Conservation (phyloP, 2,329 filamentous ascomycete species). For the Lithohypha guttulata region DNA sequence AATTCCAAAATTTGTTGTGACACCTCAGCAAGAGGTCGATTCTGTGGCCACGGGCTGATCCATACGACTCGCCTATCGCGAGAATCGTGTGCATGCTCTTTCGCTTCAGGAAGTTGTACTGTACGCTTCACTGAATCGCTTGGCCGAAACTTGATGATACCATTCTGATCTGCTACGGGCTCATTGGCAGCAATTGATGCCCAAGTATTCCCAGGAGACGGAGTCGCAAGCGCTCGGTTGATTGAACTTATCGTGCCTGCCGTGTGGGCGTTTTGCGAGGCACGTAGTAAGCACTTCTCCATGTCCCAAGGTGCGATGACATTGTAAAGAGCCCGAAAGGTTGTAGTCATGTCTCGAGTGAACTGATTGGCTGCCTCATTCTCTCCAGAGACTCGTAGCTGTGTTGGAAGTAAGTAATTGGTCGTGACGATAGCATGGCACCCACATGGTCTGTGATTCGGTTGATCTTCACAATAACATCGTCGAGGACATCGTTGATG, state of each 20-base stretch:
- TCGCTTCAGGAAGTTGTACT: slow-evolving; percentile 7
- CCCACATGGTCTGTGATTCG: slow-evolving; percentile 22
- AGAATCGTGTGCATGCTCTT: slow-evolving; percentile 9
- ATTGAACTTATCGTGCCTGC: not conserved
- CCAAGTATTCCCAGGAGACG: slow-evolving; percentile 17
- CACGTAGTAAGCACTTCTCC: slow-evolving; percentile 20
- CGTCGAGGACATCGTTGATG: slow-evolving; percentile 17
- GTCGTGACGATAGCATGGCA: slow-evolving; percentile 5
- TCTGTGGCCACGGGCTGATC: slow-evolving; percentile 18
- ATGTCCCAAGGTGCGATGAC: slow-evolving; percentile 23
- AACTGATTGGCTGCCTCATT: slow-evolving; percentile 28
- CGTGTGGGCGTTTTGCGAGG: not conserved
- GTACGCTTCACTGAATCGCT: slow-evolving; percentile 18
- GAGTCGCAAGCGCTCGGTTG: not conserved
- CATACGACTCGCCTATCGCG: slow-evolving; percentile 20
- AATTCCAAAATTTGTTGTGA: slow-evolving; percentile 28
- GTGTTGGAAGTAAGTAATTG: slow-evolving; percentile 15
- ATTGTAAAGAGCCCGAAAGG: slow-evolving; percentile 23
- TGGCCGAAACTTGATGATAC: slow-evolving; percentile 21
- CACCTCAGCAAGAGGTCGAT: slow-evolving; percentile 19
- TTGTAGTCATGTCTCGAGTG: slow-evolving; percentile 26
- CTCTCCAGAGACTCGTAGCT: slow-evolving; percentile 26
- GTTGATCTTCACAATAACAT: slow-evolving; percentile 20
- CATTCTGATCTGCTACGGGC: slow-evolving; percentile 16
- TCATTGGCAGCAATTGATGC: slow-evolving; percentile 22